Conservation (phyloP, 75 land plant genomes). For the Pinus taeda region DNA sequence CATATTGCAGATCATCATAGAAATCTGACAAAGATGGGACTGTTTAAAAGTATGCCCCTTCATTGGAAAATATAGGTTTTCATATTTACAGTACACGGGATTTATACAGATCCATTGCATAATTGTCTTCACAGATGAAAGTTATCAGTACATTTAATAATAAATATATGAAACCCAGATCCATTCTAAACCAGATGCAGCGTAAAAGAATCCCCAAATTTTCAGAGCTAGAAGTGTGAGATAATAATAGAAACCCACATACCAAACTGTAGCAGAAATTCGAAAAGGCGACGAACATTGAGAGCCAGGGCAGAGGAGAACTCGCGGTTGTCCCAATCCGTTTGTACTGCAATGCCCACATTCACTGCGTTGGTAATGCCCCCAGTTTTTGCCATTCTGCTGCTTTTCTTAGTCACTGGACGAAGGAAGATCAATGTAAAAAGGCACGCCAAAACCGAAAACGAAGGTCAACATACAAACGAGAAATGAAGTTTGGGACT, state of each 20-base stretch:
- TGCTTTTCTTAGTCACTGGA: too few relatives aligned
- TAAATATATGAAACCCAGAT: background rate
- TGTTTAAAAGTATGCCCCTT: background rate
- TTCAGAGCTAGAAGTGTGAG: background rate
- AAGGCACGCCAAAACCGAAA: too few relatives aligned
- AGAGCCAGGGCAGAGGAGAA: constrained; percentile 88
- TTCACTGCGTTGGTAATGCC: constrained; percentile 76
- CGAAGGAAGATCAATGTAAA: too few relatives aligned
- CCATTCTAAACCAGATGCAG: background rate
- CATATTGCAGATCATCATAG: background rate
- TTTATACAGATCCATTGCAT: background rate
- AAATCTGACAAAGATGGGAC: background rate
- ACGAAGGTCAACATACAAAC: too few relatives aligned
- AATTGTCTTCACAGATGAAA: background rate
- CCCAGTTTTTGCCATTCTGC: constrained; percentile 57
- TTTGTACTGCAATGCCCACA: constrained; percentile 92
- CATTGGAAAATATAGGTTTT: background rate
- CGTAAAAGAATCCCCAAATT: background rate
- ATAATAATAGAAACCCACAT: constrained; percentile 2
- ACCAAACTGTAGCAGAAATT: constrained; percentile 98
- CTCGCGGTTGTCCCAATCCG: constrained; percentile 99
- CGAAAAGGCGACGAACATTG: constrained; percentile 93
- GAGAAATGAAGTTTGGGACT: too few relatives aligned
- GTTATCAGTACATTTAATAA: background rate
- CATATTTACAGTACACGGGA: background rate